phyloP scores from a whole-genome alignment of 208 protist species.

The Trypanosomatidae sp. region DNA sequence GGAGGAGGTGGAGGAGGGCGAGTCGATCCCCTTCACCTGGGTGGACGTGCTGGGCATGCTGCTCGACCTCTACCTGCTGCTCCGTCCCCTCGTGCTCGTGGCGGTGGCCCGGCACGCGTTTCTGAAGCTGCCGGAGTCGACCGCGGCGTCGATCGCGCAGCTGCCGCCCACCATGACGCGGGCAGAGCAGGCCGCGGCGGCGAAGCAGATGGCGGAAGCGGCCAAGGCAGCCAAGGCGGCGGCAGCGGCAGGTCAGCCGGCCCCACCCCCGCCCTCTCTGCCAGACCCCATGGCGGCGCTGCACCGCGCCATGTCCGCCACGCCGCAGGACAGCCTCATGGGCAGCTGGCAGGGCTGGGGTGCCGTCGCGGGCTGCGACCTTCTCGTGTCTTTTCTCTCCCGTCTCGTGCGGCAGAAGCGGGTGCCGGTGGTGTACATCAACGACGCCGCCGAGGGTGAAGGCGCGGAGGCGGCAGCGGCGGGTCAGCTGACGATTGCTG shows the following conservation, averaged over 20 bases:
- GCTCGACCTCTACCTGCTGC: constrained; percentile 60
- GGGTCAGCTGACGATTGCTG: too few relatives aligned
- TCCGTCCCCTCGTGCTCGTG: constrained; percentile 71
- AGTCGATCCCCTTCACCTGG: constrained; percentile 55
- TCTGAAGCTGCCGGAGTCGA: constrained; percentile 21
- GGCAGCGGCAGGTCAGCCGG: constrained; percentile 6
- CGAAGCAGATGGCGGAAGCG: constrained; percentile 18
- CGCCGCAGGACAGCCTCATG: constrained; percentile 39
- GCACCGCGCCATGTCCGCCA: constrained; percentile 32
- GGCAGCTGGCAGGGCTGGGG: constrained; percentile 60
- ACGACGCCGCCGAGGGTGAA: constrained; percentile 13
- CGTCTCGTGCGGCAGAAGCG: constrained; percentile 59
- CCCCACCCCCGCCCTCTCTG: constrained; percentile 1
- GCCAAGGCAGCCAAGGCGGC: constrained; percentile 12
- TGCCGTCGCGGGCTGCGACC: constrained; percentile 53
- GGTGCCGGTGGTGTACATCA: constrained; percentile 77
- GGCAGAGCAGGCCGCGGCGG: constrained; percentile 18
- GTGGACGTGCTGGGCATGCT: constrained; percentile 72
- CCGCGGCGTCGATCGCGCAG: constrained; percentile 24
- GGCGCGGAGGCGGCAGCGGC: constrained; percentile 8
- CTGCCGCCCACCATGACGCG: constrained; percentile 14
- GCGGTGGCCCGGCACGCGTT: constrained; percentile 48
- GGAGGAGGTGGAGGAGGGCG: constrained; percentile 24
- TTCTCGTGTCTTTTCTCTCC: constrained; percentile 41
- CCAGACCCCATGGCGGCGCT: constrained; percentile 18